Conservation (phyloP, 768 basidiomycete genomes). For the Phanerodontia chrysosporium region DNA sequence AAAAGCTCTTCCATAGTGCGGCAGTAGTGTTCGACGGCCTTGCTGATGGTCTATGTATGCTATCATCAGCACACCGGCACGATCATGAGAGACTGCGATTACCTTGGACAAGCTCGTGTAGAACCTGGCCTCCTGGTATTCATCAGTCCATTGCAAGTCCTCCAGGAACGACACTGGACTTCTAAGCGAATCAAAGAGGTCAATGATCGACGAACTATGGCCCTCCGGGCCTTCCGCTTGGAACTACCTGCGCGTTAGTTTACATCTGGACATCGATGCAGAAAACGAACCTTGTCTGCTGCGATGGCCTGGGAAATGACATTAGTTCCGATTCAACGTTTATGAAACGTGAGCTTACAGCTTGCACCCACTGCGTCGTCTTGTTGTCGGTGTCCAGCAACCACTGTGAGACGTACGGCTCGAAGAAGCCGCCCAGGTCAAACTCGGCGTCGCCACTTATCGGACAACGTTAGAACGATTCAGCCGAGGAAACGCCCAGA, state of each 20-base stretch:
- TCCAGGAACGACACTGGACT: slow-evolving; percentile 87
- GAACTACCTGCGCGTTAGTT: slow-evolving; percentile 42
- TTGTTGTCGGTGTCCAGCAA: slow-evolving; percentile 82
- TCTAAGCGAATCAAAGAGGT: slow-evolving; percentile 90
- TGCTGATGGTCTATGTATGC: slow-evolving; percentile 73
- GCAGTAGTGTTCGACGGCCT: slow-evolving; percentile 90
- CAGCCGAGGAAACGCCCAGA: neutral
- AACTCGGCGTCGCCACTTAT: slow-evolving; percentile 62
- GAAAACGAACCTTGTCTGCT: slow-evolving; percentile 62
- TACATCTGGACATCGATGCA: neutral
- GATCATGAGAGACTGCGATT: slow-evolving; percentile 9
- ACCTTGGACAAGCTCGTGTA: slow-evolving; percentile 88
- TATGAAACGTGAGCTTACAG: slow-evolving; percentile 46
- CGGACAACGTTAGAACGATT: slow-evolving; percentile 9
- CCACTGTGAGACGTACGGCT: slow-evolving; percentile 87
- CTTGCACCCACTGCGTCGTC: slow-evolving; percentile 92
- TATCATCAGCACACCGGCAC: too few relatives aligned
- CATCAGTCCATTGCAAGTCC: slow-evolving; percentile 89
- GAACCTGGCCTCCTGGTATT: slow-evolving; percentile 84
- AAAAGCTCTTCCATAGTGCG: slow-evolving; percentile 83
- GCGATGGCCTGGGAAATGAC: slow-evolving; percentile 57
- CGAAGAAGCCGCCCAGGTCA: slow-evolving; percentile 75
- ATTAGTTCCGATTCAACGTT: neutral
- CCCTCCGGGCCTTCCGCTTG: slow-evolving; percentile 75
- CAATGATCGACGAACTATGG: slow-evolving; percentile 95